Percentiles rank a stretch among this genome's conserved stretches.
phyloP scores from a whole-genome alignment of 441 rosid species.

The Syzygium malaccense region DNA sequence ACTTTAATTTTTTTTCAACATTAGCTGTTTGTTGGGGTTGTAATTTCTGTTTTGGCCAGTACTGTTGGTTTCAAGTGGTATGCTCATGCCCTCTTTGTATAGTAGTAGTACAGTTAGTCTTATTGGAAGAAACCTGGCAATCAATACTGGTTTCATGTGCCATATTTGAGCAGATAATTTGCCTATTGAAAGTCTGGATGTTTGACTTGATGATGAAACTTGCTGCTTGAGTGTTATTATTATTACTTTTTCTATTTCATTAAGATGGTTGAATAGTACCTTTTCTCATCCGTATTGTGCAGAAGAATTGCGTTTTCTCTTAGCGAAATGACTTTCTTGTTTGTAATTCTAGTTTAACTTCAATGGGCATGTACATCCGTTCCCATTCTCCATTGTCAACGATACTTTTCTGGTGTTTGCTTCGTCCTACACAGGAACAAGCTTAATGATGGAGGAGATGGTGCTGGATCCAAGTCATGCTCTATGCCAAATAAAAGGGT shows the following conservation, averaged over 20 bases:
- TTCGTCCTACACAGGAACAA: constrained; percentile 22
- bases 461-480: constrained; percentile 17
- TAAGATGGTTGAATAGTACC: not conserved
- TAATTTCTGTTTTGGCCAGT: not conserved
- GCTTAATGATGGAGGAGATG: constrained; percentile 10
- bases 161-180: not conserved
- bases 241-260: not conserved
- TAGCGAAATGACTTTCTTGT: not conserved
- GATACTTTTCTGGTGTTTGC: not conserved
- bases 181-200: not conserved
- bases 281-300: not conserved
- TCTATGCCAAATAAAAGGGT: constrained; percentile 36
- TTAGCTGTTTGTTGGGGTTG: not conserved
- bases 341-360: not conserved
- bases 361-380: not conserved
- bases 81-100: not conserved
- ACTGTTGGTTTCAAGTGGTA: not conserved
- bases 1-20: not conserved
- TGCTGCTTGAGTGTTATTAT: not conserved
- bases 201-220: not conserved
- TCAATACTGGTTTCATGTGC: not conserved
- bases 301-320: not conserved
- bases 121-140: not conserved
- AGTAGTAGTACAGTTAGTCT: not conserved
- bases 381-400: not conserved